A percentile compares a stretch with the other conserved stretches of the same genome.
Evolutionary conservation across 345 rosid genomes (phyloP).

Genomic region (Pelargonium nanum): DNA sequence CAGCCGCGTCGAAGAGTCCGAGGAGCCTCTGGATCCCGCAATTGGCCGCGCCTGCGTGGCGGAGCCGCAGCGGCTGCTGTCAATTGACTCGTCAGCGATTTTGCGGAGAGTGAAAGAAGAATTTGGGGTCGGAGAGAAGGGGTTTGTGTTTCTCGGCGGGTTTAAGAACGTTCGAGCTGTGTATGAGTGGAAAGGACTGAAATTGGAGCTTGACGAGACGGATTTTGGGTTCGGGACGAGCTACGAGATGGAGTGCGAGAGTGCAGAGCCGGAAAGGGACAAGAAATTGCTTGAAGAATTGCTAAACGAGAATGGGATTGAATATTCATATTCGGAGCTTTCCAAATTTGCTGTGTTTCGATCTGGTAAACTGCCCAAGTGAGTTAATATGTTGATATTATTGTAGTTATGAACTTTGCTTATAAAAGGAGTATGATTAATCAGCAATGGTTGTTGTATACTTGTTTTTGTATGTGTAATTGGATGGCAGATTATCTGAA

Average conservation of each 20-base stretch:
- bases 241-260: conserved; percentile 70
- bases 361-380: conserved; percentile 35
- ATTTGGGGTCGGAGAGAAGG: conserved; percentile 24
- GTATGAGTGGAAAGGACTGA: conserved; percentile 52
- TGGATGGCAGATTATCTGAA: no score
- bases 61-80: conserved; percentile 20
- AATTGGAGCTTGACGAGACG: conserved; percentile 58
- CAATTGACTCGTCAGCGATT: conserved; percentile 24
- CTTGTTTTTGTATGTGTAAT: no score
- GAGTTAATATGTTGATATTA: no score
- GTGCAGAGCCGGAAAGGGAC: conserved; percentile 41
- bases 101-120: conserved; percentile 34
- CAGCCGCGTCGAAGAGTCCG: conserved; percentile 51
- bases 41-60: conserved; percentile 28
- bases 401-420: no score
- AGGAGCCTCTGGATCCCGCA: conserved; percentile 36
- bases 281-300: conserved; percentile 34
- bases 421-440: no score
- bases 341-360: conserved; percentile 54
- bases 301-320: conserved; percentile 38
- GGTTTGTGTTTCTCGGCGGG: conserved; percentile 43
- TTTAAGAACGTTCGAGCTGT: conserved; percentile 53
- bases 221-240: conserved; percentile 39
- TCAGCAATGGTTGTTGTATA: no score
- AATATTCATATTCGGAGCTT: conserved; percentile 32